Evolutionary conservation across 148 eudicot species (phyloP).

Genomic region (Arctostaphylos glauca): DNA sequence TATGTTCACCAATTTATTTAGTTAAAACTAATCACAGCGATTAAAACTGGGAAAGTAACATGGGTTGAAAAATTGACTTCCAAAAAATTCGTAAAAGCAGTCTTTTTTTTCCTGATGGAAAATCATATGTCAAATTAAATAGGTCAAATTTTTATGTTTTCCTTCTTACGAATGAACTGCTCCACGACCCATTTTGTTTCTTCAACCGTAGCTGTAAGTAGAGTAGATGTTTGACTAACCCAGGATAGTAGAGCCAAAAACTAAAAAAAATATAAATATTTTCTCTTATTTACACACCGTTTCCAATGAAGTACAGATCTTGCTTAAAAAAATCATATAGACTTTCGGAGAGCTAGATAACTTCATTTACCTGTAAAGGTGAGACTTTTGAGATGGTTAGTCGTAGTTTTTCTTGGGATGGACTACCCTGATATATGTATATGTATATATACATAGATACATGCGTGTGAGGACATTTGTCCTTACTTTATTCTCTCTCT

Average conservation of each 20-base stretch:
- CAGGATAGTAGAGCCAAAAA: constrained; percentile 8
- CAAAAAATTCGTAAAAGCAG: too few species aligned
- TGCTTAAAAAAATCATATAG: constrained; percentile 45
- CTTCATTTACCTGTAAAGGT: constrained; percentile 25
- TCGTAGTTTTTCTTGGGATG: constrained; percentile 9
- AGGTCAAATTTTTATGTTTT: too few species aligned
- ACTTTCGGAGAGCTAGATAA: constrained; percentile 21
- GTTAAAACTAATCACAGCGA: too few species aligned
- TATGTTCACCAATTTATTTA: background rate
- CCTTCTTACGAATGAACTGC: too few species aligned
- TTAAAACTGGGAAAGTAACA: too few species aligned
- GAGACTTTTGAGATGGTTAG: constrained; percentile 21
- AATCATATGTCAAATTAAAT: too few species aligned
- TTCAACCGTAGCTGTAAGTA: background rate
- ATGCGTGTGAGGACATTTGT: background rate
- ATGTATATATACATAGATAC: background rate
- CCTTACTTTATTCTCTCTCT: background rate
- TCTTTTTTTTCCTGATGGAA: too few species aligned
- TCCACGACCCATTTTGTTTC: background rate
- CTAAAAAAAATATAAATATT: constrained; percentile 16
- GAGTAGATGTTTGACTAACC: background rate
- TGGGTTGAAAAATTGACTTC: too few species aligned
- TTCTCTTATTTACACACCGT: constrained; percentile 24
- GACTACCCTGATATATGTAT: background rate
- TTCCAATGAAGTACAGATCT: constrained; percentile 54